Percentiles rank a stretch among this genome's conserved stretches.
These are phyloP conservation scores for Berberis vulgaris DNA, from an alignment of 164 flowering plant species.

Conservation along the genomic window DNA sequence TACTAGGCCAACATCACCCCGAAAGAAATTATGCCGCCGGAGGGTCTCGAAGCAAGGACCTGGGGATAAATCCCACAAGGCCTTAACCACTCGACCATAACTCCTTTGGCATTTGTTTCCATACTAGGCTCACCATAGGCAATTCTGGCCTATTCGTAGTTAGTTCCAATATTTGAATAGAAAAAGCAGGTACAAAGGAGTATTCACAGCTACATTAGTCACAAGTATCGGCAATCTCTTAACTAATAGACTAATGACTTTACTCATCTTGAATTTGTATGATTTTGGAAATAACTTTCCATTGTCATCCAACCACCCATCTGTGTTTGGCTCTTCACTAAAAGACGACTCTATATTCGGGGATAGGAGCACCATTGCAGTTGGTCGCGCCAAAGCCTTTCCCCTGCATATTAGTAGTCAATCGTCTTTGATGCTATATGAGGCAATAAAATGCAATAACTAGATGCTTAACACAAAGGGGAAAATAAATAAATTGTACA, in stretches of 20 bases:
- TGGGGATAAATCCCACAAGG: no score
- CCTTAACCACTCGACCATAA: no score
- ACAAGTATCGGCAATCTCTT: conserved; percentile 30
- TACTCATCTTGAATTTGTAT: conserved; percentile 35
- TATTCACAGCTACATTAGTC: conserved; percentile 59
- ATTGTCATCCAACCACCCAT: conserved; percentile 20
- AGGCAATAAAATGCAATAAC: not conserved
- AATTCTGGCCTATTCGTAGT: no score
- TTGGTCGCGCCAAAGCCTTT: conserved; percentile 59
- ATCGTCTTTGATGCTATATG: not conserved
- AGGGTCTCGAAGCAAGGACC: no score
- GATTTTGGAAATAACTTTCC: conserved; percentile 23
- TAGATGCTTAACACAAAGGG: not conserved
- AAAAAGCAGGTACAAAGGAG: conserved; percentile 83
- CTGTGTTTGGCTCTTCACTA: conserved; percentile 25
- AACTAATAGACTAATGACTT: conserved; percentile 36
- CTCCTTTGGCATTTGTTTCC: no score
- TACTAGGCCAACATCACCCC: no score
- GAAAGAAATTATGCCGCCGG: no score
- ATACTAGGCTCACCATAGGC: no score
- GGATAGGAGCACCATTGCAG: conserved; percentile 39
- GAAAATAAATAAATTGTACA: not conserved
- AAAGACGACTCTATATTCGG: conserved; percentile 28
- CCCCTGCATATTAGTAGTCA: conserved; percentile 38
- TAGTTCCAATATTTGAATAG: conserved; percentile 76